Base-by-base conservation (phyloP, 768 basidiomycete genomes). In the Gelatoporia subvermispora region DNA sequence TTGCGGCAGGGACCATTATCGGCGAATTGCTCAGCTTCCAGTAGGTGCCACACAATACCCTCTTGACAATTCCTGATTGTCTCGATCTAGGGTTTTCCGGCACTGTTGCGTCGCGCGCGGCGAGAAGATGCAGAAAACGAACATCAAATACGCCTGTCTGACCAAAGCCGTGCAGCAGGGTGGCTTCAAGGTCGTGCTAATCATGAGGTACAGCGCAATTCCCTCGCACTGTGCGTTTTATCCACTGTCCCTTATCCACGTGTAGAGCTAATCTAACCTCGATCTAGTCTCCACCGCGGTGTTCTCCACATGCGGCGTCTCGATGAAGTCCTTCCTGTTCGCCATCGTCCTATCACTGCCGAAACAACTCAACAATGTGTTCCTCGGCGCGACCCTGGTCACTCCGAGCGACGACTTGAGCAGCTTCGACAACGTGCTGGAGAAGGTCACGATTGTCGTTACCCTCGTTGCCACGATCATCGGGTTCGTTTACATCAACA, bases 301-400 rank as follows among this genome's bases (percentile, higher is more conserved):
- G 1, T 92, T 93, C 60, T 78, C 90, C 2, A 82, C 92, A 1
- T 93, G 89, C 58, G 93, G 93, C 31, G 89, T 95, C 84, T 69
- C 71, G 50, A 81, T 93, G 52, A 68, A 81, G 55, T 72, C 79
- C 15, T 94, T 93, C 65, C 71, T 79, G 43, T 49, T 87, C 8
- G 91, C 93, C 21, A 85, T 91, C 5, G 66, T 92, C 54, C 68
- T 92, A 18, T 88, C 88, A 17, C 66, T 92, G 62, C 93, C 93
- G 8, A 94, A 94, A 60, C 92, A 95, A 64, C 84, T 95, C 55
- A 78, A 90, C 52, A 88, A 85, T 10, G 93, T 95, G 10, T 95
- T 94, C 60, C 76, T 94, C 9, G 92, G 93, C 34, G 87, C 85
- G 22, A 72, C 62, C 1, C 74, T 74, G 56, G 77, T 80, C 61